Conservation (phyloP, 2,329 filamentous ascomycete species). For the Penicillium sp. region DNA sequence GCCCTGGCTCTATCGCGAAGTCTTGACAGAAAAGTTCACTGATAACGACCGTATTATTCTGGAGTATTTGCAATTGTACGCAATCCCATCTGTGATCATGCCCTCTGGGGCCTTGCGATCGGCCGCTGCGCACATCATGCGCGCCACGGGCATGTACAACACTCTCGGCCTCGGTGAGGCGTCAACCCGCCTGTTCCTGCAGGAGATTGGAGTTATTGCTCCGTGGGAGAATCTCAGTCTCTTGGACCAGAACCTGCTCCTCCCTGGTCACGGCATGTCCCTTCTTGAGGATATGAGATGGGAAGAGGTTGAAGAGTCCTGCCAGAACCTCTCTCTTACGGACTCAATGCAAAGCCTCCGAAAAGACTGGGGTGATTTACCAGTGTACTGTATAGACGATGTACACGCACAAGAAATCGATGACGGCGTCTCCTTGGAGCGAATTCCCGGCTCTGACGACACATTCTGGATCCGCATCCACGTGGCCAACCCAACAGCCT, state of each 20-base stretch:
- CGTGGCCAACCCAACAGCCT: slow-evolving; percentile 61
- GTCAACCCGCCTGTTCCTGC: slow-evolving; percentile 51
- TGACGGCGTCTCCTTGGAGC: slow-evolving; percentile 58
- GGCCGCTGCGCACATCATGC: slow-evolving; percentile 53
- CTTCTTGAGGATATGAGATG: slow-evolving; percentile 28
- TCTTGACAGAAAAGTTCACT: slow-evolving; percentile 43
- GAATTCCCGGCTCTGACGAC: slow-evolving; percentile 40
- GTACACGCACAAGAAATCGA: slow-evolving; percentile 56
- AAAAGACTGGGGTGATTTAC: slow-evolving; percentile 54
- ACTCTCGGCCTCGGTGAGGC: slow-evolving; percentile 34
- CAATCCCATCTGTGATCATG: slow-evolving; percentile 40
- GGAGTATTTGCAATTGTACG: slow-evolving; percentile 52
- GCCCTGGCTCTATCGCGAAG: slow-evolving; percentile 28
- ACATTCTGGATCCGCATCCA: slow-evolving; percentile 59
- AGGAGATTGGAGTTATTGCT: slow-evolving; percentile 58
- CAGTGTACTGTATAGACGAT: slow-evolving; percentile 58
- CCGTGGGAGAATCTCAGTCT: slow-evolving; percentile 55
- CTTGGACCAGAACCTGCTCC: slow-evolving; percentile 50
- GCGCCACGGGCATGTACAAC: slow-evolving; percentile 54
- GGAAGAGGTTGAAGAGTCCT: slow-evolving; percentile 29
- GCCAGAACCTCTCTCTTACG: slow-evolving; percentile 32
- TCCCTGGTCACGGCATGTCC: slow-evolving; percentile 45
- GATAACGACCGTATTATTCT: slow-evolving; percentile 51
- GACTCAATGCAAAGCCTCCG: slow-evolving; percentile 56
- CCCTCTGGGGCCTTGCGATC: slow-evolving; percentile 43